A percentile compares a stretch with the other conserved stretches of the same genome.
Conservation (phyloP, 192 early-diverging fungal genomes). For the Backusella tarrabulga region DNA sequence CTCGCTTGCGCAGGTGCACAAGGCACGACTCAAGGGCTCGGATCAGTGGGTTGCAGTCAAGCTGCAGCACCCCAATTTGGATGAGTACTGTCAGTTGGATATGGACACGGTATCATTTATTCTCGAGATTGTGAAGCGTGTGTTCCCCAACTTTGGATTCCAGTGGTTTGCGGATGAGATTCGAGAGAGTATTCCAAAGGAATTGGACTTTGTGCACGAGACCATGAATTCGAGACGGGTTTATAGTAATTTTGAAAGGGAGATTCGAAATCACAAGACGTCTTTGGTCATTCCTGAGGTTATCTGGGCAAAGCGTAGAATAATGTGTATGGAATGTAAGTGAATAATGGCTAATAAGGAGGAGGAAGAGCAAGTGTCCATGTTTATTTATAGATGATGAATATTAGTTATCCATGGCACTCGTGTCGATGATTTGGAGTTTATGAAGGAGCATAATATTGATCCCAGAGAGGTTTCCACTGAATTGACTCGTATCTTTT, state of each 20-base stretch:
- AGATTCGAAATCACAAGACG: conserved; percentile 30
- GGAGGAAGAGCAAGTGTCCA: background rate
- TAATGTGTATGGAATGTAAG: conserved; percentile 88
- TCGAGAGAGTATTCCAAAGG: conserved; percentile 76
- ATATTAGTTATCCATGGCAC: conserved; percentile 49
- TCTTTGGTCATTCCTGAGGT: conserved; percentile 78
- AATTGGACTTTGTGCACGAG: conserved; percentile 86
- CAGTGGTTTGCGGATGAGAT: conserved; percentile 90
- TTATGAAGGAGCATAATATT: conserved; percentile 69
- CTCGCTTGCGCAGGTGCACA: conserved; percentile 92
- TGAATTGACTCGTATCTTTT: conserved; percentile 73
- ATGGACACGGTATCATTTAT: conserved; percentile 69
- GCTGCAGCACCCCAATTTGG: conserved; percentile 85
- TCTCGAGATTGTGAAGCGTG: conserved; percentile 58
- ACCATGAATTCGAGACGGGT: conserved; percentile 74
- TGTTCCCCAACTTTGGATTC: conserved; percentile 92
- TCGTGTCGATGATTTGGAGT: conserved; percentile 78
- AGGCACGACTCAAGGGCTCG: conserved; percentile 55
- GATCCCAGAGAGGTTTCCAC: conserved; percentile 71
- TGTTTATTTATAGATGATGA: background rate
- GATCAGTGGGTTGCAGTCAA: conserved; percentile 80
- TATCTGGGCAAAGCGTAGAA: conserved; percentile 69
- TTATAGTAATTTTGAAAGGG: conserved; percentile 52
- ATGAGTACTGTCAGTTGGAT: conserved; percentile 77
- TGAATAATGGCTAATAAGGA: background rate